A percentile compares a stretch with the other conserved stretches of the same genome.
Evolutionary conservation across 495 filamentous ascomycete species (phyloP).

Genomic region (Daldinia grandis): DNA sequence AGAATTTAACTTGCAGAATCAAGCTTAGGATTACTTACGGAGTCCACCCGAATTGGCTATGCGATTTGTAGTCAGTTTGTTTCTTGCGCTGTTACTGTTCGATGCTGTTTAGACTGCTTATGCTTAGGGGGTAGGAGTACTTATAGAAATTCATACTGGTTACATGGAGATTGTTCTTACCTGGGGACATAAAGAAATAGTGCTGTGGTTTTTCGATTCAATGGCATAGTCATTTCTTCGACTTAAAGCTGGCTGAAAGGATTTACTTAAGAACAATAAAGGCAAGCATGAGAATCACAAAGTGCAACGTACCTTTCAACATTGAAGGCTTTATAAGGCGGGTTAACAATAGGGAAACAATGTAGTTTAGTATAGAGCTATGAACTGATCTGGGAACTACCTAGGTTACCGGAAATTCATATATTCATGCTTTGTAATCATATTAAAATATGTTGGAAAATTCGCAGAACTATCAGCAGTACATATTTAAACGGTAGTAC

Average conservation of each 20-base stretch:
- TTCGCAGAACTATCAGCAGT: too few species aligned
- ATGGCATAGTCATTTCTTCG: neutral
- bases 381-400: too few species aligned
- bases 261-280: neutral
- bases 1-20: neutral
- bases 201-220: neutral
- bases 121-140: neutral
- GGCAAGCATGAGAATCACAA: neutral
- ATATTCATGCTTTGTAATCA: too few species aligned
- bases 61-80: neutral
- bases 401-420: too few species aligned
- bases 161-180: neutral
- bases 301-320: too few species aligned
- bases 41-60: neutral
- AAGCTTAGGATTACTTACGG: too few species aligned
- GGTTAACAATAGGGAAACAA: neutral
- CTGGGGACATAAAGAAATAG: neutral
- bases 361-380: too few species aligned
- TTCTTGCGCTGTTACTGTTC: neutral
- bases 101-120: too few species aligned
- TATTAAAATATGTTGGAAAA: too few species aligned
- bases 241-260: neutral
- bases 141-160: neutral
- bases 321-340: neutral
- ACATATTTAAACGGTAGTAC: too few species aligned